Conservation (phyloP, 345 rosid species). For the Melaleuca quinquenervia region DNA sequence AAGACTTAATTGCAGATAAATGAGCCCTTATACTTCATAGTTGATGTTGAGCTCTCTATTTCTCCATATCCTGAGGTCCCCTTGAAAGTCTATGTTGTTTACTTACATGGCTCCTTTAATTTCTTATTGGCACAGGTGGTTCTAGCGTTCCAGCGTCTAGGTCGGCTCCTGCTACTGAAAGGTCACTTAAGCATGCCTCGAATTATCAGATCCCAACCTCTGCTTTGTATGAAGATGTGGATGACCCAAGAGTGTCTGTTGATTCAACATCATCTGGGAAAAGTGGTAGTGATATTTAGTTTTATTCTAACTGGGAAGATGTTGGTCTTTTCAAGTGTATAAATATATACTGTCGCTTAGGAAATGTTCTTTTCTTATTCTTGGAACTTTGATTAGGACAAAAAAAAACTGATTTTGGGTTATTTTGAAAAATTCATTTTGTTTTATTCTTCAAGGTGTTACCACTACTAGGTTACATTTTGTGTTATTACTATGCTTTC, state of each 20-base stretch:
- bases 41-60: background rate
- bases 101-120: background rate
- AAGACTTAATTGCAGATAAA: background rate
- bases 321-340: background rate
- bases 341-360: background rate
- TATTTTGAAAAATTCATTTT: background rate
- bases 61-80: background rate
- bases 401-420: background rate
- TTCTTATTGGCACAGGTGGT: constrained; percentile 22
- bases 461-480: background rate
- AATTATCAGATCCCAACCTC: constrained; percentile 84
- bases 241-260: background rate
- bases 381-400: background rate
- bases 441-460: background rate
- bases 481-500: background rate
- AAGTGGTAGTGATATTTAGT: background rate
- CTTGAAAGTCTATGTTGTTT: background rate
- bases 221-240: constrained; percentile 54
- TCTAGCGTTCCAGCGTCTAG: constrained; percentile 33
- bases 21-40: background rate
- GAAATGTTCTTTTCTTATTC: background rate
- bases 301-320: background rate
- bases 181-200: constrained; percentile 36
- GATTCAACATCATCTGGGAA: background rate
- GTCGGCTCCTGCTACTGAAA: constrained; percentile 27